Percentiles rank a stretch among this genome's conserved stretches.
Evolutionary conservation across 2,329 filamentous ascomycete genomes (phyloP).

Genomic region (Emergomyces pasteurianus): DNA sequence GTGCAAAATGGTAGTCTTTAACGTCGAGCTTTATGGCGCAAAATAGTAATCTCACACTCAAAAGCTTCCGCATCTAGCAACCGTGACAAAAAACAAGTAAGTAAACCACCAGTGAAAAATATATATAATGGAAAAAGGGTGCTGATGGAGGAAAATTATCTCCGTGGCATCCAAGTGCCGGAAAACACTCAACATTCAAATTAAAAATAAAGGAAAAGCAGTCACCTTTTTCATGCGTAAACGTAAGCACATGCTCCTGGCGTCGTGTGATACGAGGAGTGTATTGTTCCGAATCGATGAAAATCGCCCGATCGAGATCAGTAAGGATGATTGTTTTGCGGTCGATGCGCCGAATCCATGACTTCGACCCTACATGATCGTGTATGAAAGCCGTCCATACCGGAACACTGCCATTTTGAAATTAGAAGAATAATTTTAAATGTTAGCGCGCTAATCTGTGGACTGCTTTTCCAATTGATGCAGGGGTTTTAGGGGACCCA

Average conservation of each 20-base stretch:
- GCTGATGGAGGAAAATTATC: background rate
- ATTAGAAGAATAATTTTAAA: background rate
- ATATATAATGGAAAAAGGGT: background rate
- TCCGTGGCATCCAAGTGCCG: background rate
- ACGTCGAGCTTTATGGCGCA: constrained; percentile 6
- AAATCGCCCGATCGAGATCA: constrained; percentile 42
- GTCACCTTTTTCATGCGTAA: constrained; percentile 23
- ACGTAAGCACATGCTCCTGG: constrained; percentile 31
- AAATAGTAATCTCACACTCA: constrained; percentile 21
- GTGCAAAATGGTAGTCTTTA: background rate
- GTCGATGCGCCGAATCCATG: constrained; percentile 37
- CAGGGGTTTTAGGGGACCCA: background rate
- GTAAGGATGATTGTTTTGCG: constrained; percentile 36
- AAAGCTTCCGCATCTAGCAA: constrained; percentile 29
- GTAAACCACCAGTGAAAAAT: background rate
- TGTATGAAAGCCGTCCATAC: constrained; percentile 51
- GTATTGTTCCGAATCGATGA: constrained; percentile 39
- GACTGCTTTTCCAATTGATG: background rate
- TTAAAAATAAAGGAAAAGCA: background rate
- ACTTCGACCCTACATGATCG: constrained; percentile 32
- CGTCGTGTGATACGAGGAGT: constrained; percentile 23
- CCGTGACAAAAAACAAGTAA: background rate
- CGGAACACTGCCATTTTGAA: constrained; percentile 31
- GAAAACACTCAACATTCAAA: background rate
- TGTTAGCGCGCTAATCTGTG: background rate